A percentile compares a stretch with the other conserved stretches of the same genome.
phyloP scores from a whole-genome alignment of 805 yeast species.

The Vanderwaltozyma tropicalis region DNA sequence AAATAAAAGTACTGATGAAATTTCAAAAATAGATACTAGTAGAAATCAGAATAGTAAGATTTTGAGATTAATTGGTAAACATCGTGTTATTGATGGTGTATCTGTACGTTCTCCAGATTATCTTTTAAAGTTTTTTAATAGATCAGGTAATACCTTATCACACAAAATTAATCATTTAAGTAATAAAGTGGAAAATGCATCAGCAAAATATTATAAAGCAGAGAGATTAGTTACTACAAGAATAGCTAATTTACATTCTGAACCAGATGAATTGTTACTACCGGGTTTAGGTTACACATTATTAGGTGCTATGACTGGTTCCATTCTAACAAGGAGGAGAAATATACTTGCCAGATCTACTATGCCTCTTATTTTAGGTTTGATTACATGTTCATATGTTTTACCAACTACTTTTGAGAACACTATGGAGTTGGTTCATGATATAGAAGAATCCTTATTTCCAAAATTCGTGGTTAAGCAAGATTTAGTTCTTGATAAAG shows the following conservation, averaged over 20 bases:
- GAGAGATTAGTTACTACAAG: slow-evolving; percentile 45
- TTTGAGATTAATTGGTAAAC: slow-evolving; percentile 12
- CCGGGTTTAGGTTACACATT: slow-evolving; percentile 48
- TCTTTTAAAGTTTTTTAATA: slow-evolving; percentile 8
- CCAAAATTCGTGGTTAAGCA: slow-evolving; percentile 20
- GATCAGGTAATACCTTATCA: slow-evolving; percentile 10
- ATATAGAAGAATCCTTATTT: slow-evolving; percentile 34
- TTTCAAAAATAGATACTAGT: slow-evolving; percentile 1
- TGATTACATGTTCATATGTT: slow-evolving; percentile 42
- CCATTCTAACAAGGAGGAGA: slow-evolving; percentile 46
- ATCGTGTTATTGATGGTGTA: slow-evolving; percentile 19
- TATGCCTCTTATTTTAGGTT: slow-evolving; percentile 43
- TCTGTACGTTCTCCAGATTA: slow-evolving; percentile 21
- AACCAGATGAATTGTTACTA: slow-evolving; percentile 43
- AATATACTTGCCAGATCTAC: slow-evolving; percentile 37
- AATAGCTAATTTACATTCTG: slow-evolving; percentile 41
- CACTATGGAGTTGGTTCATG: slow-evolving; percentile 37
- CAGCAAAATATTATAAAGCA: slow-evolving; percentile 34
- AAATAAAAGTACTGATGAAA: slow-evolving; percentile 2
- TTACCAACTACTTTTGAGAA: slow-evolving; percentile 49
- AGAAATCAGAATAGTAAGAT: slow-evolving; percentile 1
- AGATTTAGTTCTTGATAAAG: not conserved
- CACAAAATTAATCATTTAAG: slow-evolving; percentile 12
- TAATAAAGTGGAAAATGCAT: slow-evolving; percentile 33
- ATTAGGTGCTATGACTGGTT: slow-evolving; percentile 50